A percentile compares a stretch with the other conserved stretches of the same genome.
Conservation (phyloP, 2,329 filamentous ascomycete genomes). For the Colletotrichum brevisporum region DNA sequence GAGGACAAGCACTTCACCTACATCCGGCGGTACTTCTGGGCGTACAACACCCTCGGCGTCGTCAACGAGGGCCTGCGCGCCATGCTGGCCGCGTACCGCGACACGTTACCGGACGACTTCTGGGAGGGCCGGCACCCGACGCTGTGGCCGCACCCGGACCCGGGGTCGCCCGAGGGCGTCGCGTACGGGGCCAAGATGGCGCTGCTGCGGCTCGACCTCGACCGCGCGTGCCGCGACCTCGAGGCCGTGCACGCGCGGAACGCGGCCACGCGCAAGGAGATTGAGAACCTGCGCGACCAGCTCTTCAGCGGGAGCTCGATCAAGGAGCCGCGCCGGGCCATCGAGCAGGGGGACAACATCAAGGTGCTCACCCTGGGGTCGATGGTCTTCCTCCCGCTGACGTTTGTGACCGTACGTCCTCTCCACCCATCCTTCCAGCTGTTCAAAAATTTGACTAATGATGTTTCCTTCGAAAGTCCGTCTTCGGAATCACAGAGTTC, state of each 20-base stretch:
- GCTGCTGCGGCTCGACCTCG: conserved; percentile 61
- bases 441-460: too few species aligned
- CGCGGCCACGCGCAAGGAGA: conserved; percentile 67
- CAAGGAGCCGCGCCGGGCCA: conserved; percentile 71
- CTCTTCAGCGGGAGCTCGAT: conserved; percentile 75
- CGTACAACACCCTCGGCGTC: conserved; percentile 71
- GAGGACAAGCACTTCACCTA: conserved; percentile 74
- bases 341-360: conserved; percentile 76
- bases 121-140: conserved; percentile 69
- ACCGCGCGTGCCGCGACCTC: conserved; percentile 65
- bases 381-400: conserved; percentile 73
- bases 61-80: conserved; percentile 72
- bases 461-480: too few species aligned
- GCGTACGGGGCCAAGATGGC: conserved; percentile 65
- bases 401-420: conserved; percentile 73
- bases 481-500: conserved; percentile 68
- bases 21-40: conserved; percentile 74
- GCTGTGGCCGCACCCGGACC: conserved; percentile 68
- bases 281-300: conserved; percentile 71
- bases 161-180: conserved; percentile 58
- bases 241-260: conserved; percentile 64
- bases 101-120: conserved; percentile 71
- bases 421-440: too few species aligned
- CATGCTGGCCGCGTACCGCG: conserved; percentile 69
- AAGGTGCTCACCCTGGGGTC: conserved; percentile 72